Base-by-base conservation (phyloP, 2,329 filamentous ascomycete genomes). In the Talaromyces sp. region DNA sequence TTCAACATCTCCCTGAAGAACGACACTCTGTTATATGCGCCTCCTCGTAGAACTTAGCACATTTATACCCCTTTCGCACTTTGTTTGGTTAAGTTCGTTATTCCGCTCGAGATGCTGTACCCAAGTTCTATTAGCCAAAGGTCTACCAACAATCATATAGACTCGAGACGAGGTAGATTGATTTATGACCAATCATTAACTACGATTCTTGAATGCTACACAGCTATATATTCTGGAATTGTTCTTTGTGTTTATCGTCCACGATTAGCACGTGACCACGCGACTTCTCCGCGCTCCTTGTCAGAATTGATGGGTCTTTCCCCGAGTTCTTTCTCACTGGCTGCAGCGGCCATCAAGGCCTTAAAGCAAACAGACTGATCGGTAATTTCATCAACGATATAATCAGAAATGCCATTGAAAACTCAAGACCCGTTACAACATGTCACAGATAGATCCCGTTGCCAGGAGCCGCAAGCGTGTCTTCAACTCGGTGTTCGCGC, bases 401-500 rank as follows among this genome's bases (percentile, higher is more conserved):
- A 21, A 35, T 4, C 2, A 48, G 28, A 48, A 11, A 48, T 68
- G 63, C 21, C 35, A 58, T 52, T 53, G 59, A 17, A 33, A 52
- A 45, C 48, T 36, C 59, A 46, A 22, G 15, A 45, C 58, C 22
- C 22, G 13, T 22, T 35, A 15, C 56, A 66, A 52, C 39, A 73
- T 70, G 68, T 48, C 66, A 21, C 63, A 65, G 21, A 58, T 56
- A 35, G 63, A 19, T 33, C 25, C 69, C 48, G 62, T 68, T 54
- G 64, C 63, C 58, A 58, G 56, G 57, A 62, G 65, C 58, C 72
- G 72, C 61, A 71, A 71, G 65, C 75, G 74, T 62, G 70, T 78
- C 21, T 76, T 77, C 63, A 67, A 66, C 57, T 76, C 75, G 11
- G 75, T 78, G 50, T 77, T 78, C 61, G 68, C 75, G 50, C 69